Conservation (phyloP, 164 flowering plant genomes). For the Kalanchoe fedtschenkoi region DNA sequence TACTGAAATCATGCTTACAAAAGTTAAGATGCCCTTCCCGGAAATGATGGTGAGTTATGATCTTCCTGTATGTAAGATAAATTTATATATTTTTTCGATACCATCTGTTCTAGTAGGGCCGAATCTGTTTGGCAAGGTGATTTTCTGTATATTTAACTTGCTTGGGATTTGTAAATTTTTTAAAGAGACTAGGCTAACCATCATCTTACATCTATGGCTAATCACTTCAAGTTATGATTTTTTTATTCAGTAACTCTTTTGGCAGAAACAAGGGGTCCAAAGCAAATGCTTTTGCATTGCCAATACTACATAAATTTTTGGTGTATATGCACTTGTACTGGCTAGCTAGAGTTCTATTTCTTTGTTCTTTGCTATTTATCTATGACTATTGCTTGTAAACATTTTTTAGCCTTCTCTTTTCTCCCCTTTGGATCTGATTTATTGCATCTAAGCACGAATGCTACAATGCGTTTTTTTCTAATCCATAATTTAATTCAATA, state of each 20-base stretch:
- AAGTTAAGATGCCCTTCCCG: conserved; percentile 49
- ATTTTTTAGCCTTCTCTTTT: no score
- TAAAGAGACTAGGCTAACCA: no score
- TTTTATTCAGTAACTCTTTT: background rate
- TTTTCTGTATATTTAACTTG: background rate
- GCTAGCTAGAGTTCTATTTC: background rate
- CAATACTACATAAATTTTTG: background rate
- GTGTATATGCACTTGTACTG: background rate
- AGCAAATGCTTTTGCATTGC: background rate
- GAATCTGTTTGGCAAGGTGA: background rate
- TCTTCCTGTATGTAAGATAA: background rate
- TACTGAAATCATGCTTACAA: conserved; percentile 73
- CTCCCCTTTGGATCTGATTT: background rate
- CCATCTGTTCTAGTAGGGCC: background rate
- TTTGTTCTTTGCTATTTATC: background rate
- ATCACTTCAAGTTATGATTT: background rate
- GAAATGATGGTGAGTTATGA: conserved; percentile 42
- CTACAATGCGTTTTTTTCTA: background rate
- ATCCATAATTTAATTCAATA: background rate
- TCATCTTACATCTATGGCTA: background rate
- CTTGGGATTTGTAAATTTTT: background rate
- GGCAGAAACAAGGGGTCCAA: background rate
- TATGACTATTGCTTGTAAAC: background rate
- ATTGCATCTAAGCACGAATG: background rate
- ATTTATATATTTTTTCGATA: background rate